Base-by-base conservation (phyloP, 495 filamentous ascomycete species). In the Penicillium turbatum region DNA sequence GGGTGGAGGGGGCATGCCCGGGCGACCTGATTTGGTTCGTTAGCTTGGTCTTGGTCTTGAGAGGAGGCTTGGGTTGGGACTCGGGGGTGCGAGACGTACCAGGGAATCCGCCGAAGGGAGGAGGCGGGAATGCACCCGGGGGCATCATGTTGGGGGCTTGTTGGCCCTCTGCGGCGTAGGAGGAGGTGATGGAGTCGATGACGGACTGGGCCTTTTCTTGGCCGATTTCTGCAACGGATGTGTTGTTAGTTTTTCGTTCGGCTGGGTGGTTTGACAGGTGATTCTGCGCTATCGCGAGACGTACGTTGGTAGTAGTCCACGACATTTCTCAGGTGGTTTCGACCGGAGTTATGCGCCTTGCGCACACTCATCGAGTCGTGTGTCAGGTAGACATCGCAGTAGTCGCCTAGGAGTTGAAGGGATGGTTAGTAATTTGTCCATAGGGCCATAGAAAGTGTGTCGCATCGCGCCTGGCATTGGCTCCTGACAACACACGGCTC, bases 281-380 rank as follows among this genome's bases (percentile, higher is more conserved):
- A 40, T 55, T n/a, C 47, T 48, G 47, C 32, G 47, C 24, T 15
- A 16, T 39, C 5, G 32, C 9, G 49, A n/a, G 37, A 65, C 78
- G 43, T 79, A 93, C 90, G 89, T 75, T 97, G 91, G 73, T 99
- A 99, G 76, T 99, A 99, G 57, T 96, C 91, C 60, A 96, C 83
- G 11, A 98, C 93, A 69, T 98, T 98, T 56, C 95, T 87, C 43
- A 97, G 78, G 65, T 98, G 93, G 73, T 98, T 98, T 41, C 92
- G 83, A 53, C 93, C 93, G 62, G 82, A 87, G 78, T 98, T 98
- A 73, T 98, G 93, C 13, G 93, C 93, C 75, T 97, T 97, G 65
- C 93, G 89, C 65, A 98, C 93, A 76, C 89, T 95, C 92, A 97
- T 98, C 12, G 89, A 95, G 84, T 98, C 95, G 80, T 98, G 93